Percentiles rank a stretch among this genome's conserved stretches.
These are phyloP conservation scores for Pistacia integerrima DNA, from an alignment of 345 rosid species.

Conservation along the genomic window DNA sequence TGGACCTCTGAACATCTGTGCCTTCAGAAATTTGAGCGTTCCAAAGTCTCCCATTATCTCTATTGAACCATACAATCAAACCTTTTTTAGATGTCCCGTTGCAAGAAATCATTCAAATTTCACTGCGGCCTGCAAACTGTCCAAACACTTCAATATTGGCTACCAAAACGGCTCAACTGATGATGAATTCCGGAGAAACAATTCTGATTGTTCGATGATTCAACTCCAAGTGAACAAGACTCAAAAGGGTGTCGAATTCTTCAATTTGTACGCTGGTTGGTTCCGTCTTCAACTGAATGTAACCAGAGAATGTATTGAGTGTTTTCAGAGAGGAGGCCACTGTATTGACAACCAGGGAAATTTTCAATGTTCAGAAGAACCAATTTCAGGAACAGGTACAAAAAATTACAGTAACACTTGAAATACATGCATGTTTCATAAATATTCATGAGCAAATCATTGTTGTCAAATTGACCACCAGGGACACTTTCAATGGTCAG, in stretches of 20 bases:
- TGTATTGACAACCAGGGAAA: neutral
- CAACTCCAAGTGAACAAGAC: conserved; percentile 19
- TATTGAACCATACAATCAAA: too few species aligned
- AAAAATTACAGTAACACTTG: neutral
- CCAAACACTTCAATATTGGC: too few species aligned
- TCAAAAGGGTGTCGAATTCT: conserved; percentile 34
- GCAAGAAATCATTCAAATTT: too few species aligned
- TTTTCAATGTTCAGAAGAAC: conserved; percentile 8
- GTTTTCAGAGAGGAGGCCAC: conserved; percentile 19
- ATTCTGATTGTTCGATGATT: too few species aligned
- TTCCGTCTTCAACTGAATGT: conserved; percentile 14
- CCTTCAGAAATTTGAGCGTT: too few species aligned
- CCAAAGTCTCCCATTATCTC: too few species aligned
- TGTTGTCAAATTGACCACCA: neutral
- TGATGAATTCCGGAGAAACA: too few species aligned
- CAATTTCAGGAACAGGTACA: neutral
- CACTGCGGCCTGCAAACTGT: too few species aligned
- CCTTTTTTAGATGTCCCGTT: neutral
- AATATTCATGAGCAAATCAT: conserved; percentile 28
- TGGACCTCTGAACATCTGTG: too few species aligned
- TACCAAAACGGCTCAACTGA: too few species aligned
- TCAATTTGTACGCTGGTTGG: conserved; percentile 24
- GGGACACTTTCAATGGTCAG: conserved; percentile 3
- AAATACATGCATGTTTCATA: neutral
- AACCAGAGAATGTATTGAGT: neutral